These are phyloP conservation scores for Spathaspora sp. DNA, from an alignment of 1,139 yeast genomes.

Conservation along the genomic window DNA sequence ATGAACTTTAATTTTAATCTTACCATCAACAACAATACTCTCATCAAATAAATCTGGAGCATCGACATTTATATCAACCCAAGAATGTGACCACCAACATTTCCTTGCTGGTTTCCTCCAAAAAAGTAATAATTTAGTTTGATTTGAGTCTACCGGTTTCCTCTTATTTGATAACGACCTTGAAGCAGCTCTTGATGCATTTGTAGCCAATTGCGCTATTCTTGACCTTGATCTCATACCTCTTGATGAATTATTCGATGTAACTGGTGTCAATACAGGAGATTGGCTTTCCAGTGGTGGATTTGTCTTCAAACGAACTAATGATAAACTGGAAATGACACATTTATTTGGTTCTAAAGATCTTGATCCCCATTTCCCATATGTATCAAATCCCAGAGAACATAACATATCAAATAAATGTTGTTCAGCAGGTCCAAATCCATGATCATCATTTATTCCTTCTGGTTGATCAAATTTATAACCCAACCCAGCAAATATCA, in stretches of 20 bases:
- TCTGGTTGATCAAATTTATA: constrained; percentile 20
- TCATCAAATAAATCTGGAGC: constrained; percentile 16
- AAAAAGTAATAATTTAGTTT: constrained; percentile 78
- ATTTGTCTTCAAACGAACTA: constrained; percentile 59
- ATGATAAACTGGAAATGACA: constrained; percentile 78
- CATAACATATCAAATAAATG: constrained; percentile 95
- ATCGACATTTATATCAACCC: constrained; percentile 51
- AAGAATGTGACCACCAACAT: constrained; percentile 95
- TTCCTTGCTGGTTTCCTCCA: constrained; percentile 99
- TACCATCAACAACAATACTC: constrained; percentile 9
- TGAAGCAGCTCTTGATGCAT: constrained; percentile 50
- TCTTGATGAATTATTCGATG: constrained; percentile 35
- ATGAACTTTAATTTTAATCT: constrained; percentile 53
- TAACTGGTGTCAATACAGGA: constrained; percentile 48
- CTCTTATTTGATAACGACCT: constrained; percentile 44
- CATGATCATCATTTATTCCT: constrained; percentile 18
- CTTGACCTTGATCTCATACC: constrained; percentile 49
- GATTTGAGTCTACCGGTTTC: constrained; percentile 33
- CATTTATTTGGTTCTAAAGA: constrained; percentile 84
- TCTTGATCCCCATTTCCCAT: constrained; percentile 84
- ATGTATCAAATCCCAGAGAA: constrained; percentile 73
- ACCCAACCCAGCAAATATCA: constrained; percentile 75
- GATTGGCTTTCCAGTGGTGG: constrained; percentile 33
- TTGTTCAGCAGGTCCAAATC: constrained; percentile 88
- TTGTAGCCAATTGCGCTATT: constrained; percentile 41